Percentiles rank a stretch among this genome's conserved stretches.
Evolutionary conservation across 139 green algal species (phyloP).

Genomic region (Diplosphaera chodatii): DNA sequence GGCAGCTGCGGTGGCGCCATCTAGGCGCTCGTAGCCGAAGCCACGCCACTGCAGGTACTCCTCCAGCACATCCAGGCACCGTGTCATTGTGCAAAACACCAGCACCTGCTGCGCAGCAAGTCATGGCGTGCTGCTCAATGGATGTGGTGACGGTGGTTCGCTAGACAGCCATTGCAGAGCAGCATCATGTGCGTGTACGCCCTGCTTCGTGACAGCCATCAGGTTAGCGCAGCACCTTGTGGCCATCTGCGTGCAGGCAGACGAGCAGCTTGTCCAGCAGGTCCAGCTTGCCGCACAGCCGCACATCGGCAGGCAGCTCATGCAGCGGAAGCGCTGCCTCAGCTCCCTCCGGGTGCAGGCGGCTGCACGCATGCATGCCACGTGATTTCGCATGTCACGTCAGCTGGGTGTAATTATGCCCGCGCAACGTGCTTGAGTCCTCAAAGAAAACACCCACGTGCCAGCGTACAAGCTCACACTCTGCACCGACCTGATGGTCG

Average conservation of each 20-base stretch:
- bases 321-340: constrained; percentile 31
- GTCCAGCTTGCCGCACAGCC: constrained; percentile 51
- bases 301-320: constrained; percentile 38
- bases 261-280: constrained; percentile 48
- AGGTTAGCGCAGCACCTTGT: no score
- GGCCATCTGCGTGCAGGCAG: constrained; percentile 34
- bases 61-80: constrained; percentile 62
- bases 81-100: constrained; percentile 78
- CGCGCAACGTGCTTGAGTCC: no score
- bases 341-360: constrained; percentile 39
- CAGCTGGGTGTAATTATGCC: no score
- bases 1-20: constrained; percentile 42
- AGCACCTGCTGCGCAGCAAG: constrained; percentile 34
- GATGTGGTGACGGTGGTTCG: no score
- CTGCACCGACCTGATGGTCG: constrained; percentile 44
- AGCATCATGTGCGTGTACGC: no score
- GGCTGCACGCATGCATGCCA: constrained; percentile 19
- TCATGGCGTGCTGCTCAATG: neutral
- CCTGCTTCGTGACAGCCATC: no score
- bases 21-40: constrained; percentile 50
- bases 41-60: constrained; percentile 51
- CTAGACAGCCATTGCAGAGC: no score
- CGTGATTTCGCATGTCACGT: no score
- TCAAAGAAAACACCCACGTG: no score
- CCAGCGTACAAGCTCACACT: no score